Evolutionary conservation across 2,329 filamentous ascomycete species (phyloP).

Genomic region (Claviceps monticola): DNA sequence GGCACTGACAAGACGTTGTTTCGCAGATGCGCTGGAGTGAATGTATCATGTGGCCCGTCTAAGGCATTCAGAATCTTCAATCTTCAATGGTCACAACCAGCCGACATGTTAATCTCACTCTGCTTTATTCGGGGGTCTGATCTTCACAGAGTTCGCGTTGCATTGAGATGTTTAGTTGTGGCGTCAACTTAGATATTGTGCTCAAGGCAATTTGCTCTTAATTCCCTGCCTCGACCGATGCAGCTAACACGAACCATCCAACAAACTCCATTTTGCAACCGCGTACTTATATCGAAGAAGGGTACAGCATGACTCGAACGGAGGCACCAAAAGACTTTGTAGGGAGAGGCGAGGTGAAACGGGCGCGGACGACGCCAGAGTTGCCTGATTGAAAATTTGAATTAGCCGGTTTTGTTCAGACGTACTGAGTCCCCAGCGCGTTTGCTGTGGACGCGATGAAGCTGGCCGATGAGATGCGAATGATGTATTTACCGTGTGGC

Average conservation of each 20-base stretch:
- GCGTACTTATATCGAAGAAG: conserved; percentile 78
- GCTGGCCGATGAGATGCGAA: not conserved
- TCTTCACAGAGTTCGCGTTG: too few species aligned
- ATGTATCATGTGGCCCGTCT: too few species aligned
- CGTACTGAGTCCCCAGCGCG: not conserved
- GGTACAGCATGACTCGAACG: conserved; percentile 95
- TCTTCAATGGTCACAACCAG: too few species aligned
- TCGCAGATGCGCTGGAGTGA: too few species aligned
- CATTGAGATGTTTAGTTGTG: too few species aligned
- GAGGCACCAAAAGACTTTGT: conserved; percentile 93
- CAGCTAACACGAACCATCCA: conserved; percentile 48
- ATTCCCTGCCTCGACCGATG: conserved; percentile 44
- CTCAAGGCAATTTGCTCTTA: conserved; percentile 34
- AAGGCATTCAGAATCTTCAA: too few species aligned
- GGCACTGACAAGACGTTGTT: too few species aligned
- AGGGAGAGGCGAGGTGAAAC: conserved; percentile 93
- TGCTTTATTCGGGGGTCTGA: too few species aligned
- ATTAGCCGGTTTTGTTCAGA: not conserved
- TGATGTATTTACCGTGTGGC: conserved; percentile 61
- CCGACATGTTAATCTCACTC: too few species aligned
- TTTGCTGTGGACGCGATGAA: not conserved
- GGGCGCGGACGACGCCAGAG: conserved; percentile 93
- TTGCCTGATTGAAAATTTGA: conserved; percentile 49
- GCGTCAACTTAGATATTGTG: too few species aligned
- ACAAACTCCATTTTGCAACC: conserved; percentile 45